Evolutionary conservation across 768 basidiomycete species (phyloP), one percentile per base, ranked within the genome.

Genomic region (Agaricus sinodeliciosus): DNA sequence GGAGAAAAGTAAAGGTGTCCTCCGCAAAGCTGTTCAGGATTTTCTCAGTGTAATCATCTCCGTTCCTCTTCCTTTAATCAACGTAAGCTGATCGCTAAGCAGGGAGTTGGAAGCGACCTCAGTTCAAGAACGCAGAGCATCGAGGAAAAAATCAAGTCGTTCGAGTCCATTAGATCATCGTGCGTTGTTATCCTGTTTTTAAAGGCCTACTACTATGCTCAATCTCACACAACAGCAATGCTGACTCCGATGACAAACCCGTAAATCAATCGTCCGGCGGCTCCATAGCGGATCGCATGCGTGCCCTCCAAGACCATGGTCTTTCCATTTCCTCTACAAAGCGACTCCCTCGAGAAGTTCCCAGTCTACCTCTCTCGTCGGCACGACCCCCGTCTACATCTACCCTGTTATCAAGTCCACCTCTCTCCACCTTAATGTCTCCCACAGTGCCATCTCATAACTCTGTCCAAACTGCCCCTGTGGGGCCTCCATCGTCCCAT

Each of bases 281-380:
- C 5, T 84, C 81, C 46, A 90, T 95, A 54, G 86, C 87, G 22
- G 91, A 92, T 69, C 80, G 93, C 46, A 76, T 93, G 69, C 81
- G 78, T 58, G 81, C 86, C 13, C 68, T 95, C 16, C 78, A 85
- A 62, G 81, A 80, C 55, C 83, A 79, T 43, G 93, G 93, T 1
- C 67, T 94, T 62, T 71, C 76, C 9, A 75, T 83, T 15, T 73
- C 76, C 25, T 70, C 76, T 13, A 67, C 76, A 11, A 87, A 86
- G 64, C 77, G 80, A 35, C 63, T 76, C 46, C 81, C 84, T 40
- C 80, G 78, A 55, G 81, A 84, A 59, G 55, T 74, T 9, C 62
- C 76, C 34, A 65, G 66, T 46, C 58, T 69, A 27, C 66, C 78
- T 60, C 63, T 63, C 47, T 78, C 67, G 59, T 78, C 72, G 47